These are phyloP conservation scores for Xylariomycetidae sp. DNA, from an alignment of 2,329 filamentous ascomycete genomes.

Conservation along the genomic window DNA sequence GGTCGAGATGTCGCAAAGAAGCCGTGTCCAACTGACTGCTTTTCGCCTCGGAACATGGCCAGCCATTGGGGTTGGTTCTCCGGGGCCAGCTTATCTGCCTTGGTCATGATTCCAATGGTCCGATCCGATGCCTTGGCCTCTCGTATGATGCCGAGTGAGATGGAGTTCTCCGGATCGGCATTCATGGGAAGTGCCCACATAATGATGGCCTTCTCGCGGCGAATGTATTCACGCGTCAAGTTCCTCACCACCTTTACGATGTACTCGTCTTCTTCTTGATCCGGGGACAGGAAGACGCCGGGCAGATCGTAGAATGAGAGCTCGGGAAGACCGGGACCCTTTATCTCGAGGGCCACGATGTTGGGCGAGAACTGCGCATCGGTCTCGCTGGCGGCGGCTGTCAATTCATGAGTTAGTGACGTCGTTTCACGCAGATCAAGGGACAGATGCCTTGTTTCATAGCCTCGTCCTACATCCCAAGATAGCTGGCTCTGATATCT, in stretches of 20 bases:
- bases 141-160: conserved; percentile 59
- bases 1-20: conserved; percentile 75
- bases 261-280: conserved; percentile 58
- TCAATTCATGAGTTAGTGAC: too few relatives aligned
- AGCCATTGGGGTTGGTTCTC: conserved; percentile 52
- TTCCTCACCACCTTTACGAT: conserved; percentile 67
- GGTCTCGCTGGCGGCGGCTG: conserved; percentile 34
- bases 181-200: conserved; percentile 75
- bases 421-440: too few relatives aligned
- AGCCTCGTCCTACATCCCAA: too few relatives aligned
- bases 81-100: conserved; percentile 64
- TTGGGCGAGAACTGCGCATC: conserved; percentile 76
- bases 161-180: conserved; percentile 69
- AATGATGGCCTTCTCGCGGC: conserved; percentile 64
- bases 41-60: conserved; percentile 54
- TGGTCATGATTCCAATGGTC: conserved; percentile 74
- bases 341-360: conserved; percentile 69
- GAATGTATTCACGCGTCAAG: conserved; percentile 64
- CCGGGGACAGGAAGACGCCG: conserved; percentile 68
- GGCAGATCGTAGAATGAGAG: conserved; percentile 82
- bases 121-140: conserved; percentile 48
- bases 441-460: too few relatives aligned
- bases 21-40: conserved; percentile 61
- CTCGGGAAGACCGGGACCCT: conserved; percentile 62
- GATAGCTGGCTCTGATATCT: too few relatives aligned